Base-by-base conservation (phyloP, 495 filamentous ascomycete species). In the Penicillium coprophilum region DNA sequence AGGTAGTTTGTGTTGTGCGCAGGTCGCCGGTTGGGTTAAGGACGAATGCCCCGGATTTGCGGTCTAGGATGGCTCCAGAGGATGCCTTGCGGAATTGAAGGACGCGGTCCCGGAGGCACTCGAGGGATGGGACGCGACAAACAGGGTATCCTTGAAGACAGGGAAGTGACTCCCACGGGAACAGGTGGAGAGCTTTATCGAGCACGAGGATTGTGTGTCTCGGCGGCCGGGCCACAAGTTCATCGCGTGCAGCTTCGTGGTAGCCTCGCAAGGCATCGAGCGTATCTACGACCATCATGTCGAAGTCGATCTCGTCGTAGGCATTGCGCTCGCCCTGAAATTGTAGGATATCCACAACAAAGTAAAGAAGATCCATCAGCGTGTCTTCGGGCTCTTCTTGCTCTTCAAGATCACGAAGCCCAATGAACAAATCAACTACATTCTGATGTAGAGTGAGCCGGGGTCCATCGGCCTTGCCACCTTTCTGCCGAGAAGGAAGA, bases 301-400 rank as follows among this genome's bases (percentile, higher is more conserved):
- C 94, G 60, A 96, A 93, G 67, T 98, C 92, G 62, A 98, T 88
- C 74, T 98, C 94, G 66, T 97, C 95, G 74, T 96, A 97, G 2
- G 95, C 94, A 69, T 97, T 97, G 30, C 86, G 82, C 71, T 98
- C 94, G 2, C 94, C 94, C 59, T 95, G 89, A 71, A 97, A 98
- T 71, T 97, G 95, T 27, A 97, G 75, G 47, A 97, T 92, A 67
- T 98, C 94, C 5, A 97, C 86, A 9, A 97, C 90, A 64, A 97
- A 97, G 70, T 96, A 96, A 1, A 98, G 80, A 46, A 98, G 74
- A 68, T 98, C 94, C 61, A 85, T 89, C 40, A 98, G 67, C 0
- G 86, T 83, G 59, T 97, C 94, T 50, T 96, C 91, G 2, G 92
- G 77, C 55, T 96, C 92, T 46, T 83, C 82, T 1, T 85, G 81